phyloP scores from a whole-genome alignment of 2,329 filamentous ascomycete species.

The Claviceps cyperi region DNA sequence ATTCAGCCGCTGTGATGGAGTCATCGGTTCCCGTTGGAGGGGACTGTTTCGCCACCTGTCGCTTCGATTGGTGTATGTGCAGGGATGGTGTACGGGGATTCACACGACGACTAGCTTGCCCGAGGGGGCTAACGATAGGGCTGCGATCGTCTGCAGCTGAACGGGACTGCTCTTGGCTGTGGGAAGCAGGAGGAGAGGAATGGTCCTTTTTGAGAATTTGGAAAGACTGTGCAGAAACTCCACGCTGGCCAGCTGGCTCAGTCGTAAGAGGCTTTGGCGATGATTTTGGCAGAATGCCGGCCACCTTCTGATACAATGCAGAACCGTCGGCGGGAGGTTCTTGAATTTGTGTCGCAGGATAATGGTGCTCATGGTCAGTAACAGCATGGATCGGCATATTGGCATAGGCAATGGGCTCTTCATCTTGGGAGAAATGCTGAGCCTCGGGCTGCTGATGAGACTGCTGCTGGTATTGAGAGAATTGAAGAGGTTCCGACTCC shows the following conservation, averaged over 20 bases:
- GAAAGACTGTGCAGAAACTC: conserved; percentile 21
- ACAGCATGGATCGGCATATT: conserved; percentile 12
- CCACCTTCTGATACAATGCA: conserved; percentile 23
- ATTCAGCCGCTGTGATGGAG: conserved; percentile 29
- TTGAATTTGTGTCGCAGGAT: conserved; percentile 11
- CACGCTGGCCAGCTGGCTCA: conserved; percentile 14
- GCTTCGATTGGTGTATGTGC: conserved; percentile 13
- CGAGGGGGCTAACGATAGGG: conserved; percentile 28
- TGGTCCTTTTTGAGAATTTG: conserved; percentile 38
- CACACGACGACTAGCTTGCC: conserved; percentile 25
- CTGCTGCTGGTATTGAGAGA: conserved; percentile 17
- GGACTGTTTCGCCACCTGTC: conserved; percentile 11
- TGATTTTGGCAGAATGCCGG: conserved; percentile 22
- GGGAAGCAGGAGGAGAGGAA: conserved; percentile 23
- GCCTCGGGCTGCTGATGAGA: conserved; percentile 10
- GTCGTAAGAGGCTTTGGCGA: conserved; percentile 28
- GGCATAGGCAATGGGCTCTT: conserved; percentile 13
- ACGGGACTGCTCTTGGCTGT: conserved; percentile 25
- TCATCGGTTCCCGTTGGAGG: conserved; percentile 18
- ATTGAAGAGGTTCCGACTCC: conserved; percentile 14
- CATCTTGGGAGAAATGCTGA: conserved; percentile 13
- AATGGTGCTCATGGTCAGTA: conserved; percentile 9
- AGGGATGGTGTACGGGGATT: conserved; percentile 22
- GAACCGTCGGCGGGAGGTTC: conserved; percentile 23
- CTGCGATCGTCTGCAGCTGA: conserved; percentile 27